These are phyloP conservation scores for Tricholomella constricta DNA, from an alignment of 768 basidiomycete genomes.

Conservation along the genomic window DNA sequence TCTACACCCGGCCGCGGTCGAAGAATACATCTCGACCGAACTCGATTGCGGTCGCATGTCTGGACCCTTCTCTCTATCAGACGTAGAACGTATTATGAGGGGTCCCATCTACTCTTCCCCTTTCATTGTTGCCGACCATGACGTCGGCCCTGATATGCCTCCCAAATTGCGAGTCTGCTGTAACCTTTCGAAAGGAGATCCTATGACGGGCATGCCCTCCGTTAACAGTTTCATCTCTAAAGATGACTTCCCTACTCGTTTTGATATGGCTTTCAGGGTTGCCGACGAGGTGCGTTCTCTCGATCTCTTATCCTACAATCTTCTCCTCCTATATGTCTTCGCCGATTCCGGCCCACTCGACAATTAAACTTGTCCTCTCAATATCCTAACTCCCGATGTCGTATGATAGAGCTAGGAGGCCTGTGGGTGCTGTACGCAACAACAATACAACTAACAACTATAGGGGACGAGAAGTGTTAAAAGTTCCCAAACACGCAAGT, in stretches of 20 bases:
- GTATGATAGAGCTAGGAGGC: too few relatives aligned
- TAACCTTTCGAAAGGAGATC: constrained; percentile 20
- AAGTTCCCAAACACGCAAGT: too few relatives aligned
- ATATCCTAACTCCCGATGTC: too few relatives aligned
- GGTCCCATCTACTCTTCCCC: constrained; percentile 29
- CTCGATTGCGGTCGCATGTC: background rate
- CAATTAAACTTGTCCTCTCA: too few relatives aligned
- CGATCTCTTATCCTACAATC: too few relatives aligned
- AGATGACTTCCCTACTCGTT: background rate
- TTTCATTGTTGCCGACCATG: constrained; percentile 22
- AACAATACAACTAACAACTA: too few relatives aligned
- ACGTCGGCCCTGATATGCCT: background rate
- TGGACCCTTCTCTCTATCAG: background rate
- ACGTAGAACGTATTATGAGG: constrained; percentile 21
- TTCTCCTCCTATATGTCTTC: too few relatives aligned
- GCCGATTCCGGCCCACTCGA: too few relatives aligned
- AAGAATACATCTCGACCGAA: background rate
- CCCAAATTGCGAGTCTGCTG: constrained; percentile 22
- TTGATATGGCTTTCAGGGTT: too few relatives aligned
- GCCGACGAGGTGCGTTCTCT: too few relatives aligned
- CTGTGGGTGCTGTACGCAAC: too few relatives aligned
- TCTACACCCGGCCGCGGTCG: background rate
- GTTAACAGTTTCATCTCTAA: constrained; percentile 16
- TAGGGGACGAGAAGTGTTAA: too few relatives aligned
- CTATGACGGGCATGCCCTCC: background rate